Percentiles rank a stretch among this genome's conserved stretches.
phyloP scores from a whole-genome alignment of 75 land plant species.

The Sequoia sempervirens region DNA sequence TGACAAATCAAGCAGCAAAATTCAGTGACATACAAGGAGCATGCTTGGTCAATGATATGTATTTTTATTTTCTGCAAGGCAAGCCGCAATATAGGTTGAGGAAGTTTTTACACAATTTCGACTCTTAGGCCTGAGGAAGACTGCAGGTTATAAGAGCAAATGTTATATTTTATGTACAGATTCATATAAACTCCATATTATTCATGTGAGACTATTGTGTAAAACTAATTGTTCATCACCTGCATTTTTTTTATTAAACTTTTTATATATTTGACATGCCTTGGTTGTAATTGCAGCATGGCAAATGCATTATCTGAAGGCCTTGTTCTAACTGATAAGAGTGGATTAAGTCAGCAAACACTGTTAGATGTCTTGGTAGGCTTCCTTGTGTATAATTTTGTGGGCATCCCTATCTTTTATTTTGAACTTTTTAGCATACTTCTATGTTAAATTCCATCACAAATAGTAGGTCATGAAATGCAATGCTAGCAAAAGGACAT shows the following conservation, averaged over 20 bases:
- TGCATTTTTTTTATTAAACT: background rate
- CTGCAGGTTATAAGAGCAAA: background rate
- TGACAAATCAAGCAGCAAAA: background rate
- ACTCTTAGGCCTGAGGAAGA: background rate
- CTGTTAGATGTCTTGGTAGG: conserved; percentile 80
- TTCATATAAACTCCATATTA: background rate
- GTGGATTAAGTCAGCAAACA: conserved; percentile 60
- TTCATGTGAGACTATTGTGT: background rate
- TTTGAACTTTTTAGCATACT: background rate
- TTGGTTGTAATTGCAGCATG: conserved; percentile 54
- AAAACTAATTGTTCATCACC: background rate
- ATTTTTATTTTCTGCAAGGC: background rate
- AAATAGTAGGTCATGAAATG: background rate
- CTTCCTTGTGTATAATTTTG: background rate
- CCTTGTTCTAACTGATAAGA: conserved; percentile 57
- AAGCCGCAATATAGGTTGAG: background rate
- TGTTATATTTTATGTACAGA: background rate
- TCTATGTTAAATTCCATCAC: background rate
- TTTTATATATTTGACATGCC: background rate
- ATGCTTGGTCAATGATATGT: background rate
- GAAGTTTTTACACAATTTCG: background rate
- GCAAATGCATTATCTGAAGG: conserved; percentile 95
- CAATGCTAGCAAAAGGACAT: background rate
- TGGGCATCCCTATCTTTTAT: background rate
- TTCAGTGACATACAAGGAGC: background rate